Evolutionary conservation across 2,329 filamentous ascomycete species (phyloP).

Genomic region (Dactylellina drechsleri): DNA sequence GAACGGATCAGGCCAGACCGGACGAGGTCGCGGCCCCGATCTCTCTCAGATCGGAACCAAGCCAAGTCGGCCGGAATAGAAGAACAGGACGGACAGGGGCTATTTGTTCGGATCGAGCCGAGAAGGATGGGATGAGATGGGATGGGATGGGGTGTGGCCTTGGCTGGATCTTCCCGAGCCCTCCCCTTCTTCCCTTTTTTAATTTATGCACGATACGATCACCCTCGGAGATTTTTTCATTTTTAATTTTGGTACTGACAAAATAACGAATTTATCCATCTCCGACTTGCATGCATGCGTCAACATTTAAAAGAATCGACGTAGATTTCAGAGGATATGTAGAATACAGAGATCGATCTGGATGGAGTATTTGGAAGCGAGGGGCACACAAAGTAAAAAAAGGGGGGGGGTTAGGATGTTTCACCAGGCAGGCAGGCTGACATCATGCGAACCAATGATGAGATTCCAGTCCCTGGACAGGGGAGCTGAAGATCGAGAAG

Average conservation of each 20-base stretch:
- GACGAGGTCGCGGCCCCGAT: too few species aligned
- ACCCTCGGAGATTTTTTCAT: constrained; percentile 2
- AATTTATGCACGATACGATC: too few species aligned
- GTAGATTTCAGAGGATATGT: background rate
- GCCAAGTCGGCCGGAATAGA: background rate
- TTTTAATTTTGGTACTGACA: background rate
- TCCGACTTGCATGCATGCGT: too few species aligned
- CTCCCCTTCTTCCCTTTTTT: background rate
- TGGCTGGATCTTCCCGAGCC: constrained; percentile 44
- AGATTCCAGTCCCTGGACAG: too few species aligned
- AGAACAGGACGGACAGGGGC: background rate
- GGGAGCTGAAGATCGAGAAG: too few species aligned
- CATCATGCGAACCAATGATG: constrained; percentile 27
- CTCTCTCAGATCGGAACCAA: too few species aligned
- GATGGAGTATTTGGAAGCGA: background rate
- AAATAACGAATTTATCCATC: too few species aligned
- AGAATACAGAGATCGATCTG: background rate
- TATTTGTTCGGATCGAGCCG: constrained; percentile 43
- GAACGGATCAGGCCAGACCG: too few species aligned
- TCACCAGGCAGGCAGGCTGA: constrained; percentile 50
- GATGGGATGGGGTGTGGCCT: constrained; percentile 2
- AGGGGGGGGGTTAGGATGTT: constrained; percentile 31
- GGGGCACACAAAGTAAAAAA: background rate
- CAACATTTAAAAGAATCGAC: too few species aligned
- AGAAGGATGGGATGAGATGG: constrained; percentile 2